Evolutionary conservation across 208 protist genomes (phyloP), one percentile per base, ranked within the genome.

Genomic region (Leishmania martiniquensis): DNA sequence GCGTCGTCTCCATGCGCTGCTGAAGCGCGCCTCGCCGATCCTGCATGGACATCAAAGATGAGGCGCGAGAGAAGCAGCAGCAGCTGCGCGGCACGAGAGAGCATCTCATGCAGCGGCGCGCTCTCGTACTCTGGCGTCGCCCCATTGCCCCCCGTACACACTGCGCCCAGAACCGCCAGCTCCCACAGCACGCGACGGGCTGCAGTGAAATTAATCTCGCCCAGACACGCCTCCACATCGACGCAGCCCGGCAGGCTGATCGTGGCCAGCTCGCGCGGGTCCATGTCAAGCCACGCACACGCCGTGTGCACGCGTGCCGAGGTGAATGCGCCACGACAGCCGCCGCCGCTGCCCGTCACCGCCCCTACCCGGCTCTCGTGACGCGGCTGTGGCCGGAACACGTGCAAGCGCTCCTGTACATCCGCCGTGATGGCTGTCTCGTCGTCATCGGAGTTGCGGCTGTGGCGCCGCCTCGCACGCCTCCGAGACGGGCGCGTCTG

Each of bases 51-150:
- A 7, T 57, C 7, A 66, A 84, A 77, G 51, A 80, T 52, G 42
- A 84, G 80, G 20, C 80, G 80, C 4, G 80, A 84, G 29, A 84
- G 80, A 29, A 84, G 42, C 22, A 84, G 79, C 42, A 84, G 72
- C 0, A 84, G 39, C 75, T 84, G 80, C 52, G 70, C 59, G 3
- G 75, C 80, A 60, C 67, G 68, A 17, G 74, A 72, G 12, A 84
- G 80, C 70, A 77, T 84, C 49, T 73, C 52, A 12, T 63, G 68
- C 47, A 84, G 59, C 59, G 55, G 34, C 7, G 44, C 37, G 39
- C 29, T 80, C 59, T 60, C 45, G 20, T 29, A 32, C 39, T 72
- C 77, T 32, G 60, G 54, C 55, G 51, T 68, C 67, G 39, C 47
- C 45, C 60, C 44, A 72, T 34, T 73, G 62, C 60, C 62, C 54